Evolutionary conservation across 306 rosid species (phyloP).

Genomic region (Nissolia schottii): DNA sequence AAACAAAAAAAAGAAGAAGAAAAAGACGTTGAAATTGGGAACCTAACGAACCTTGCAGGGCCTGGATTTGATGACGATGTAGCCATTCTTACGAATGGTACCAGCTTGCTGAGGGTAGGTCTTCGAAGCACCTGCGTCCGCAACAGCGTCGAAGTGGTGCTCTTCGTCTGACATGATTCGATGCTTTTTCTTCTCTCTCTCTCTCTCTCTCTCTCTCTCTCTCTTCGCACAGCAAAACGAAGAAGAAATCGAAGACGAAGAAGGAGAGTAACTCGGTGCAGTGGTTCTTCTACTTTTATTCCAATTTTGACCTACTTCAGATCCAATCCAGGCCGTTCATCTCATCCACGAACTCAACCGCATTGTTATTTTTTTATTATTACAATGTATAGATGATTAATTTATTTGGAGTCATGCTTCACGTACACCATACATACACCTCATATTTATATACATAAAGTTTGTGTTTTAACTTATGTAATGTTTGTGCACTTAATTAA

Average conservation of each 20-base stretch:
- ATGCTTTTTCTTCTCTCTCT: background rate
- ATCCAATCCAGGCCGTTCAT: background rate
- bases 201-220: background rate
- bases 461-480: no score
- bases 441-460: no score
- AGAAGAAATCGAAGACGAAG: background rate
- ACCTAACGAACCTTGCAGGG: constrained; percentile 74
- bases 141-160: constrained; percentile 66
- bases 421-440: no score
- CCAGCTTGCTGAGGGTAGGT: constrained; percentile 72
- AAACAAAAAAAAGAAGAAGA: background rate
- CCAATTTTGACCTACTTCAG: background rate
- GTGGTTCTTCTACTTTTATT: constrained; percentile 16
- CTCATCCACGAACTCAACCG: background rate
- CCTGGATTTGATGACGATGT: constrained; percentile 62
- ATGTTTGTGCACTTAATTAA: no score
- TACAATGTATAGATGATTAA: no score
- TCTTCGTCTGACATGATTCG: constrained; percentile 83
- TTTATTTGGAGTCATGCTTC: no score
- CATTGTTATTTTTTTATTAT: no score
- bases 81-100: constrained; percentile 66
- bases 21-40: background rate
- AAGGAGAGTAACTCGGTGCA: background rate
- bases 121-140: constrained; percentile 70
- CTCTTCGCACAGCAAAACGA: background rate